These are phyloP conservation scores for Termitomyces sp. DNA, from an alignment of 768 basidiomycete genomes.

Conservation along the genomic window DNA sequence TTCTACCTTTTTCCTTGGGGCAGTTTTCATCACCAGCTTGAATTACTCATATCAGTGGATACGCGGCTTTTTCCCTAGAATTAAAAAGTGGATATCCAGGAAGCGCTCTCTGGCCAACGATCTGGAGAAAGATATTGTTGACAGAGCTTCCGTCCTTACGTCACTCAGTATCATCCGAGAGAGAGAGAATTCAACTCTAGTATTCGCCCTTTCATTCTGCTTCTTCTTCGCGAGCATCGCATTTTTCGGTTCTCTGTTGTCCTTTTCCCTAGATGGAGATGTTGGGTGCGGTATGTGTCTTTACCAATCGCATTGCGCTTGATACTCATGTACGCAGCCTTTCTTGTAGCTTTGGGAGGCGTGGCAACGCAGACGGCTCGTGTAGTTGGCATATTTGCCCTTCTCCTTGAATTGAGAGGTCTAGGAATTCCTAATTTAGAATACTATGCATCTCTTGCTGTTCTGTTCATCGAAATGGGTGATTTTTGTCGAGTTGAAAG, in stretches of 20 bases:
- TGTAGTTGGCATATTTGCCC: conserved; percentile 6
- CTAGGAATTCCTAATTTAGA: conserved; percentile 10
- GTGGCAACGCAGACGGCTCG: conserved; percentile 14
- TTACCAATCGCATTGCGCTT: background rate
- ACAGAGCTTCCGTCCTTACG: conserved; percentile 4
- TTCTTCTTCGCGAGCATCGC: conserved; percentile 13
- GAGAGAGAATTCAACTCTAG: conserved; percentile 5
- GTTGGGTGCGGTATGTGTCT: conserved; percentile 5
- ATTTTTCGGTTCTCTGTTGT: conserved; percentile 12
- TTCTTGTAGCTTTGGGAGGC: conserved; percentile 14
- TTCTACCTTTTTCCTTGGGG: conserved; percentile 14
- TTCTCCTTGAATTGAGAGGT: conserved; percentile 9
- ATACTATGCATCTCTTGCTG: conserved; percentile 1
- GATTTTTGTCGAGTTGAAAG: background rate
- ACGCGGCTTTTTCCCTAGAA: background rate
- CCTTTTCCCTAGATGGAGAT: conserved; percentile 2
- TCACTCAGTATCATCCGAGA: background rate
- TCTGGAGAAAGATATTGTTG: conserved; percentile 4
- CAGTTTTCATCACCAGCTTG: conserved; percentile 14
- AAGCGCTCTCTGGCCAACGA: background rate
- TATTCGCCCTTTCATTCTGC: conserved; percentile 12
- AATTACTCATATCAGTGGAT: conserved; percentile 12
- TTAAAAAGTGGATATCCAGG: conserved; percentile 2
- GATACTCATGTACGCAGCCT: conserved; percentile 2
- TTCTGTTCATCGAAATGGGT: conserved; percentile 9